Conservation (phyloP, 2,329 filamentous ascomycete genomes). For the Fusarium torreyae region DNA sequence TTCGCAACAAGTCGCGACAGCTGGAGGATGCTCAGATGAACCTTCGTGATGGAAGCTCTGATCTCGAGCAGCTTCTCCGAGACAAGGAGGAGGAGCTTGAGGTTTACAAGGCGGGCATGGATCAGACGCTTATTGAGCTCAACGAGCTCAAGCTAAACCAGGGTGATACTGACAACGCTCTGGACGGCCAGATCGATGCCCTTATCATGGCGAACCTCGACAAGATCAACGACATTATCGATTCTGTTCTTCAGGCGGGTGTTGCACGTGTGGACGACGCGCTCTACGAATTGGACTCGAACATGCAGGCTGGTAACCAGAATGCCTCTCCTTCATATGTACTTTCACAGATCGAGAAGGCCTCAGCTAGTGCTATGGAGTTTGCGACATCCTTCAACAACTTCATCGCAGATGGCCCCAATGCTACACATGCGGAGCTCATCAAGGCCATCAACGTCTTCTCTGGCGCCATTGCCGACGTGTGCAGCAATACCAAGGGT, state of each 20-base stretch:
- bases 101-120: constrained; percentile 98
- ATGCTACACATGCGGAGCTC: constrained; percentile 88
- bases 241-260: constrained; percentile 93
- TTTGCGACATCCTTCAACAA: constrained; percentile 99
- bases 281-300: constrained; percentile 95
- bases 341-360: constrained; percentile 96
- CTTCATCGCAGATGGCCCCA: constrained; percentile 96
- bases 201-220: constrained; percentile 87
- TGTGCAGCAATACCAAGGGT: constrained; percentile 96
- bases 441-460: constrained; percentile 95
- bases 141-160: constrained; percentile 86
- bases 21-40: constrained; percentile 87
- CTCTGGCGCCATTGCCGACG: constrained; percentile 90
- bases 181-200: constrained; percentile 93
- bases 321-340: constrained; percentile 96
- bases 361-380: constrained; percentile 92
- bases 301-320: constrained; percentile 98
- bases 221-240: constrained; percentile 98
- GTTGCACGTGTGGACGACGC: constrained; percentile 96
- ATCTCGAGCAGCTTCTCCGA: constrained; percentile 86
- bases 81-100: constrained; percentile 99
- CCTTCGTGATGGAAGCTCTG: constrained; percentile 83
- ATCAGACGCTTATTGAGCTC: constrained; percentile 92
- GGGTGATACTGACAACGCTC: constrained; percentile 81
- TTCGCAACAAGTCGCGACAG: constrained; percentile 88